Evolutionary conservation across 1,284 basidiomycete species (phyloP).

Genomic region (Boletellus sp.): DNA sequence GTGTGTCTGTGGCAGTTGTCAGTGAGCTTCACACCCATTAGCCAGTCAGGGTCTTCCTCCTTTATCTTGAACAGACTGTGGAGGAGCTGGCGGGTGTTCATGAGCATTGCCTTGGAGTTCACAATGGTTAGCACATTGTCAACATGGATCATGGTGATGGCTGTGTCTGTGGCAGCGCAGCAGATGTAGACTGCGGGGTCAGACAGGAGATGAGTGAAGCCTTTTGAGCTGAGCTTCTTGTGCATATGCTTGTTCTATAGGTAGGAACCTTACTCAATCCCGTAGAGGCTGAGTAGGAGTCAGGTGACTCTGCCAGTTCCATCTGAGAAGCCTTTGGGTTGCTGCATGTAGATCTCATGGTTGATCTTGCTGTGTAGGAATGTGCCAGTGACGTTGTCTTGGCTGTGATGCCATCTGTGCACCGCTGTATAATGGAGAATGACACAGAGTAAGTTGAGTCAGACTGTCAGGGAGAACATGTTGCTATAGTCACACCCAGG

Average conservation of each 20-base stretch:
- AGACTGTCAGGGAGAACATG: slow-evolving; percentile 35
- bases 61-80: not conserved
- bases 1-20: not conserved
- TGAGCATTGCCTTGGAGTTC: not conserved
- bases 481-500: slow-evolving; percentile 39
- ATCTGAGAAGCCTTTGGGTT: slow-evolving; percentile 7
- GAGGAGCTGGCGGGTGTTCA: not conserved
- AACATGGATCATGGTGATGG: slow-evolving; percentile 9
- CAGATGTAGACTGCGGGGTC: slow-evolving; percentile 6
- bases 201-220: not conserved
- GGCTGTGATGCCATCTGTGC: slow-evolving; percentile 26
- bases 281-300: slow-evolving; percentile 1
- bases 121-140: slow-evolving; percentile 6
- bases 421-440: slow-evolving; percentile 29
- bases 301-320: not conserved
- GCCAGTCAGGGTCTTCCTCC: too few relatives aligned
- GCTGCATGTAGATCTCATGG: slow-evolving; percentile 8
- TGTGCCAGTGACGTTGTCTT: slow-evolving; percentile 34
- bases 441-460: slow-evolving; percentile 29
- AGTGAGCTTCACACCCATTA: too few relatives aligned
- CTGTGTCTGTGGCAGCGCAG: not conserved
- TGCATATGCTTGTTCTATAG: slow-evolving; percentile 14
- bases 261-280: slow-evolving; percentile 9
- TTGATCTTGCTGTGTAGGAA: slow-evolving; percentile 30
- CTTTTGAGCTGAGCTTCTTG: not conserved